Percentiles rank a stretch among this genome's conserved stretches.
Evolutionary conservation across 495 filamentous ascomycete species (phyloP).

Genomic region (Neurospora sp.): DNA sequence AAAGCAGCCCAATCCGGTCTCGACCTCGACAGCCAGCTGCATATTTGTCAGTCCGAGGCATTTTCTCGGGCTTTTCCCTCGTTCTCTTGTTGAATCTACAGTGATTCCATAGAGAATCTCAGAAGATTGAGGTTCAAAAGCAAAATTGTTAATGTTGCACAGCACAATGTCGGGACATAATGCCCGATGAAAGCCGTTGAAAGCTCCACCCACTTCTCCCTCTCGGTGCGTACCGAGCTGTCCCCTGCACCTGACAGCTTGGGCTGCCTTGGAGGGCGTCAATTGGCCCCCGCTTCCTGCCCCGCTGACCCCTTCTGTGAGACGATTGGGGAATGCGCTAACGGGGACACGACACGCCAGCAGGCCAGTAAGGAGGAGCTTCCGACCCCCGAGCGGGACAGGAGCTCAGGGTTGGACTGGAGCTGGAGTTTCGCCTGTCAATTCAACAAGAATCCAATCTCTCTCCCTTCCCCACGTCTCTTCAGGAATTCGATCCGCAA

Average conservation of each 20-base stretch:
- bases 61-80: not conserved
- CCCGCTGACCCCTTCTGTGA: not conserved
- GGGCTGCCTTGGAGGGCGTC: not conserved
- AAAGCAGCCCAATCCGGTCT: not conserved
- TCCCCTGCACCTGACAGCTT: not conserved
- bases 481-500: not conserved
- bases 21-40: not conserved
- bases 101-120: not conserved
- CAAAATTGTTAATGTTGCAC: not conserved
- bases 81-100: not conserved
- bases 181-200: not conserved
- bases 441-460: not conserved
- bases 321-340: not conserved
- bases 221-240: not conserved
- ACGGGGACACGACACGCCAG: not conserved
- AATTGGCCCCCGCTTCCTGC: not conserved
- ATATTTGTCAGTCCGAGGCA: not conserved
- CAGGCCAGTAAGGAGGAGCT: not conserved
- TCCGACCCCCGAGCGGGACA: not conserved
- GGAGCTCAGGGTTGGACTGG: not conserved
- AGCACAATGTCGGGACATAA: not conserved
- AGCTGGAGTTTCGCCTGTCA: not conserved
- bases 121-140: not conserved
- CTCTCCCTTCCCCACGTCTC: not conserved
- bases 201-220: not conserved